Percentiles rank a stretch among this genome's conserved stretches.
These are phyloP conservation scores for Cichorium intybus DNA, from an alignment of 140 eudicot species.

Conservation along the genomic window DNA sequence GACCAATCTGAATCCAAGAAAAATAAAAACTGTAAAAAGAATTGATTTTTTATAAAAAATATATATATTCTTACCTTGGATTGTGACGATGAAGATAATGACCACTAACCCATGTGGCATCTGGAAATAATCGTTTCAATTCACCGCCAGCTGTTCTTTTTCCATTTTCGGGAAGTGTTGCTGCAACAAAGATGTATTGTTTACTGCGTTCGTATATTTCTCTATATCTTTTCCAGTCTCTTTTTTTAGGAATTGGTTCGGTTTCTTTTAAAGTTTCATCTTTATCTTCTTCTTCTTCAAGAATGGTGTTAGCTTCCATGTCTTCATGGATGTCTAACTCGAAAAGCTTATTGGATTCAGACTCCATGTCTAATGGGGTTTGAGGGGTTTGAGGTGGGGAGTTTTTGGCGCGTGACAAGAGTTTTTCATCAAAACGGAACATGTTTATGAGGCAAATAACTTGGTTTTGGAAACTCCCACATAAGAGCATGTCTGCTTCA, in stretches of 20 bases:
- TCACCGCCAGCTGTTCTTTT: slow-evolving; percentile 94
- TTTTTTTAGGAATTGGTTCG: slow-evolving; percentile 35
- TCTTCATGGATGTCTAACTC: slow-evolving; percentile 42
- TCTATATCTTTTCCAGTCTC: slow-evolving; percentile 82
- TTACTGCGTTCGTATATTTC: slow-evolving; percentile 79
- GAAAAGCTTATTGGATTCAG: slow-evolving; percentile 29
- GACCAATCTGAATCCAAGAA: slow-evolving; percentile 47
- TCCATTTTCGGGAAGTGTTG: slow-evolving; percentile 93
- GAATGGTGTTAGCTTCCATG: slow-evolving; percentile 6
- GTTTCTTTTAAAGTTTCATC: slow-evolving; percentile 20
- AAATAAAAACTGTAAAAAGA: neutral
- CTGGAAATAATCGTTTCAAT: slow-evolving; percentile 81
- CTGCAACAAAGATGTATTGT: slow-evolving; percentile 92
- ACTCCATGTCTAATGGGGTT: slow-evolving; percentile 24
- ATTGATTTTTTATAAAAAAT: too few species aligned
- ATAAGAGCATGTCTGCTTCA: slow-evolving; percentile 95
- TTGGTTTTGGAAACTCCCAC: slow-evolving; percentile 98
- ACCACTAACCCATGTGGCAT: slow-evolving; percentile 91
- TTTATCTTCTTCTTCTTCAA: slow-evolving; percentile 36
- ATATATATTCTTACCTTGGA: slow-evolving; percentile 47
- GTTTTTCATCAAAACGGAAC: slow-evolving; percentile 92
- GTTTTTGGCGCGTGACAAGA: slow-evolving; percentile 56
- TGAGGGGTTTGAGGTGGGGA: slow-evolving; percentile 29
- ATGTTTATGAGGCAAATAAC: slow-evolving; percentile 90
- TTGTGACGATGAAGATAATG: slow-evolving; percentile 91